Evolutionary conservation across 2,329 filamentous ascomycete species (phyloP), one percentile per base, ranked within the genome.

Genomic region (Dactylellina sp.): DNA sequence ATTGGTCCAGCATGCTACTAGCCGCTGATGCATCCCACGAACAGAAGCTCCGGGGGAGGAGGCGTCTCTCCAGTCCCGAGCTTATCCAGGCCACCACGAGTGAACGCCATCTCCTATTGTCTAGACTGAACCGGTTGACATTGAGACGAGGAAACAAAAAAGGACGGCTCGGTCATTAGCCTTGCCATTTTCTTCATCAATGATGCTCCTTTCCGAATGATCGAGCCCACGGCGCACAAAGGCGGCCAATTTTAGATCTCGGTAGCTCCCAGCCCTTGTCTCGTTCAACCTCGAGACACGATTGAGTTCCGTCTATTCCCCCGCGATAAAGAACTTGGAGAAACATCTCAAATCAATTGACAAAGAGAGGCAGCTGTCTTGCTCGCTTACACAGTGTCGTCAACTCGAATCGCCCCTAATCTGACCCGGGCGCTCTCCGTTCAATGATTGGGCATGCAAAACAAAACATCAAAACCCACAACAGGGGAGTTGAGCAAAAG

Each of bases 21-120:
- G 40, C 66, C 66, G 59, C 66, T 71, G 50, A 40, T 64, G 55
- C 59, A 64, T 63, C 66, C 60, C 46, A 37, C 50, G n/a, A 14
- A 14, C 14, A 52, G 25, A 42, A 57, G n/a, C 7, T 37, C 7
- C 44, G 28, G 16, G 25, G 22, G 4, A 22, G n/a, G 20, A 5
- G 12, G 28, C 28, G 28, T 32, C 12, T 47, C 40, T 66, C 24
- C 40, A 32, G 20, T 42, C 40, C 61, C n/a, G 42, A 57, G 44
- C 53, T 62, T 52, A 62, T 52, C 46, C 39, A 20, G 24, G 46
- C 63, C 53, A 52, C 42, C 52, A 50, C 39, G 24, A 40, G 24
- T 5, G 20, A 18, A 18, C 32, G n/a, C 44, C 35, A 24, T 7
- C 12, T 20, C 28, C 28, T 11, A 18, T 11, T 50, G 42, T 59